phyloP scores from a whole-genome alignment of 2,329 filamentous ascomycete genomes.

The Nemania bipapillata region DNA sequence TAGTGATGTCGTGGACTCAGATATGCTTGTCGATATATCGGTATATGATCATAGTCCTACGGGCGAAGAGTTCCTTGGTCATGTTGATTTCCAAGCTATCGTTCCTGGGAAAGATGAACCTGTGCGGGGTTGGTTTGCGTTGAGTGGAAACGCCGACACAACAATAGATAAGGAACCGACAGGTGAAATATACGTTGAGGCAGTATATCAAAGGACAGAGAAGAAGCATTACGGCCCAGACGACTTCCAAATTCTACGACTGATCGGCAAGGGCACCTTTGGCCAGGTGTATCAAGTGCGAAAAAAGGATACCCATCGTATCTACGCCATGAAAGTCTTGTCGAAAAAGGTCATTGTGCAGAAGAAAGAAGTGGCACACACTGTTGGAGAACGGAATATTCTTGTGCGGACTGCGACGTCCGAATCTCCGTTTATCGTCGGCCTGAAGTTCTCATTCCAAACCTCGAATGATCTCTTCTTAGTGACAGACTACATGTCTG shows the following conservation, averaged over 20 bases:
- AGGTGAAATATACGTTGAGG: constrained; percentile 88
- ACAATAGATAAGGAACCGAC: constrained; percentile 76
- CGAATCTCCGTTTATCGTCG: constrained; percentile 96
- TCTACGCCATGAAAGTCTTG: constrained; percentile 99
- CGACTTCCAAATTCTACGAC: constrained; percentile 93
- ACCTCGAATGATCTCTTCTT: constrained; percentile 95
- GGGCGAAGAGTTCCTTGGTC: constrained; percentile 90
- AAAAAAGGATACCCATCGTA: constrained; percentile 94
- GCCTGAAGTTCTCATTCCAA: constrained; percentile 98
- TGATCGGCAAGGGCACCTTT: constrained; percentile 98
- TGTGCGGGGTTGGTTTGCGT: constrained; percentile 84
- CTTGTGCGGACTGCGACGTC: constrained; percentile 94
- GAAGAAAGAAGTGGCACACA: constrained; percentile 99
- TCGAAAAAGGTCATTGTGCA: constrained; percentile 99
- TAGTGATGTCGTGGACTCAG: constrained; percentile 91
- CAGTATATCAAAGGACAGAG: constrained; percentile 85
- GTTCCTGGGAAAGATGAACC: constrained; percentile 73
- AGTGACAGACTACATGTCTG: constrained; percentile 99
- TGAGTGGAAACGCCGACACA: constrained; percentile 80
- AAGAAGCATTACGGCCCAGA: constrained; percentile 93
- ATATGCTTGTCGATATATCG: constrained; percentile 90
- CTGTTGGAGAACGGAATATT: constrained; percentile 95
- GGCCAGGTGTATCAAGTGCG: constrained; percentile 98
- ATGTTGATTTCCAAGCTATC: constrained; percentile 80
- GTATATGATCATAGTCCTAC: constrained; percentile 85